Evolutionary conservation across 2,329 filamentous ascomycete species (phyloP).

Genomic region (Cytospora paraplurivora): DNA sequence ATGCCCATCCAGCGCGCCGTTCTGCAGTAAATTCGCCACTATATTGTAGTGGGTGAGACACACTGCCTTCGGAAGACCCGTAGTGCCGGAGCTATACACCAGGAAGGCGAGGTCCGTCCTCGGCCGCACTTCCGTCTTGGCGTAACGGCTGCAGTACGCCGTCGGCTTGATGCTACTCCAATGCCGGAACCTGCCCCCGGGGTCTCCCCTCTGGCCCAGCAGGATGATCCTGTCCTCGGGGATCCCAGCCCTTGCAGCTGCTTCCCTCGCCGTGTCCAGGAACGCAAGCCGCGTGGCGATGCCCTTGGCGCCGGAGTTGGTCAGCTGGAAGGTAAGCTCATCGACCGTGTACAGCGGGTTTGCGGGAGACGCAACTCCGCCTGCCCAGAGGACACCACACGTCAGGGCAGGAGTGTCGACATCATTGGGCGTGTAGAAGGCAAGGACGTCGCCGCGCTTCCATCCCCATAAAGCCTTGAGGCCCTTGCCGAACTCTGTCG

Average conservation of each 20-base stretch:
- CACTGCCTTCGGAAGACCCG: conserved; percentile 88
- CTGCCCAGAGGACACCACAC: conserved; percentile 82
- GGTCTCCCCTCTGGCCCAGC: conserved; percentile 69
- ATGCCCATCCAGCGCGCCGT: conserved; percentile 53
- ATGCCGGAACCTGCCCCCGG: conserved; percentile 63
- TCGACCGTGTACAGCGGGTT: conserved; percentile 85
- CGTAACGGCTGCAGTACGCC: conserved; percentile 58
- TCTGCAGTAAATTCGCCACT: conserved; percentile 69
- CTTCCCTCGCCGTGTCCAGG: conserved; percentile 65
- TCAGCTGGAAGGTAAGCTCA: conserved; percentile 83
- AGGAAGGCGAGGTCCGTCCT: conserved; percentile 78
- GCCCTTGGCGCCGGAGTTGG: conserved; percentile 73
- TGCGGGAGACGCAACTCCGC: conserved; percentile 78
- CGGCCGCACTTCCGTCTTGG: conserved; percentile 62
- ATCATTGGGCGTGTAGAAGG: conserved; percentile 80
- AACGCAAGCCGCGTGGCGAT: conserved; percentile 73
- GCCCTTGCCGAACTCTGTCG: conserved; percentile 77
- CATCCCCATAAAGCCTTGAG: conserved; percentile 75
- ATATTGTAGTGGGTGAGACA: conserved; percentile 84
- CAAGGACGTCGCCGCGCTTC: conserved; percentile 81
- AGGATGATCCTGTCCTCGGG: conserved; percentile 72
- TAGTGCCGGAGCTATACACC: conserved; percentile 89
- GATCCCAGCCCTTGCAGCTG: conserved; percentile 71
- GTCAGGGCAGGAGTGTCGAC: conserved; percentile 79
- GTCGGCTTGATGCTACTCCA: conserved; percentile 71